Conservation (phyloP, 768 basidiomycete genomes). For the Hydnomerulius pinastri region DNA sequence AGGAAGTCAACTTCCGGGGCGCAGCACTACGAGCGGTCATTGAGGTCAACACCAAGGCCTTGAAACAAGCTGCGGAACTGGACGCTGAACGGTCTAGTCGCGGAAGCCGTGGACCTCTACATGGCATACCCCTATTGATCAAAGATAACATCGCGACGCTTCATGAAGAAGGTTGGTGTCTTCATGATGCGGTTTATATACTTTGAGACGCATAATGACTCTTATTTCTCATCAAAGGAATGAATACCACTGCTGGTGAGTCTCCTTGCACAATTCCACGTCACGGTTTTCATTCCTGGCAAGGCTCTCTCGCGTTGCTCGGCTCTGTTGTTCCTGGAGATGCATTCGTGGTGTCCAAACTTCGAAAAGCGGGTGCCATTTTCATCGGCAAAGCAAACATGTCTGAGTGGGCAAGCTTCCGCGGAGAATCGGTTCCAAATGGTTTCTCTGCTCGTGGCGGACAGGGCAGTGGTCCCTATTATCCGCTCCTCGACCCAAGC, state of each 20-base stretch:
- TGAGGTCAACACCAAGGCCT: constrained; percentile 56
- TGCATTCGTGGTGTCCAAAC: constrained; percentile 32
- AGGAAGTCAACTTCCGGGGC: constrained; percentile 67
- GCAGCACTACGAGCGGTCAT: constrained; percentile 58
- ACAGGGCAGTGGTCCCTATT: constrained; percentile 43
- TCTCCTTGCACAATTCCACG: neutral
- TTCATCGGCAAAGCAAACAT: constrained; percentile 44
- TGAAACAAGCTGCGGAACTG: constrained; percentile 50
- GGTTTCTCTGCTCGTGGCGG: constrained; percentile 52
- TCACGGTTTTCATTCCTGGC: constrained; percentile 2
- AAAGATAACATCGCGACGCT: constrained; percentile 48
- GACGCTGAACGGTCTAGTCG: constrained; percentile 52
- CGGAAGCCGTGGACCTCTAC: constrained; percentile 49
- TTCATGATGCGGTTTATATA: too few relatives aligned
- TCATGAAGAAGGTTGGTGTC: constrained; percentile 21
- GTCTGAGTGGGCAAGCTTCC: constrained; percentile 45
- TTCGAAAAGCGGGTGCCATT: constrained; percentile 37
- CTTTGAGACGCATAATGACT: too few relatives aligned
- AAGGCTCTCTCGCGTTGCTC: constrained; percentile 40
- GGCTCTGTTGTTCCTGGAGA: constrained; percentile 40
- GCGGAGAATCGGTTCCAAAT: constrained; percentile 35
- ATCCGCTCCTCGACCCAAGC: constrained; percentile 41
- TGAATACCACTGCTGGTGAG: constrained; percentile 57
- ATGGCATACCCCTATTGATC: constrained; percentile 60
- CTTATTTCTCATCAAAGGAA: constrained; percentile 30